Conservation (phyloP, 768 basidiomycete genomes). For the Russula earlei region DNA sequence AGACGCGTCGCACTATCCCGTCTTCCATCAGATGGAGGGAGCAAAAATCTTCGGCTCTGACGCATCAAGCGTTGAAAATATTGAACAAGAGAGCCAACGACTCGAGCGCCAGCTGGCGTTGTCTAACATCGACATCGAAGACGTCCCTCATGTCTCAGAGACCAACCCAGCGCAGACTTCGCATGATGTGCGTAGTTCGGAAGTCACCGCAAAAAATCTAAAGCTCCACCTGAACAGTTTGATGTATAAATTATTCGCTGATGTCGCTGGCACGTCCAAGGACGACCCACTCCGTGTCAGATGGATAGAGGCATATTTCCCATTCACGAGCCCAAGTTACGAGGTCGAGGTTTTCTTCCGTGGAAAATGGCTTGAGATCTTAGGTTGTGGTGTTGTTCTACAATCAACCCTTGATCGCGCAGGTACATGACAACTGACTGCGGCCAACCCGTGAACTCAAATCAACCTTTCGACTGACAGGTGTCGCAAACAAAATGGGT, state of each 20-base stretch:
- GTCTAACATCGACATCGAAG: constrained; percentile 80
- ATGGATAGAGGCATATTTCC: constrained; percentile 98
- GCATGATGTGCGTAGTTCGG: constrained; percentile 68
- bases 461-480: constrained; percentile 30
- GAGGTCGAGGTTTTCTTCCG: constrained; percentile 96
- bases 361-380: constrained; percentile 94
- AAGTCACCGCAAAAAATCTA: constrained; percentile 71
- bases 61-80: constrained; percentile 44
- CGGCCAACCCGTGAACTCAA: neutral
- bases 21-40: constrained; percentile 98
- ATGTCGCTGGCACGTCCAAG: constrained; percentile 36
- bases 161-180: constrained; percentile 73
- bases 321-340: constrained; percentile 95
- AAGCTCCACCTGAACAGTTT: constrained; percentile 86
- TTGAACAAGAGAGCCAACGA: constrained; percentile 62
- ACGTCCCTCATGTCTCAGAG: constrained; percentile 61
- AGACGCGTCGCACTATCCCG: constrained; percentile 91
- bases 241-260: constrained; percentile 74
- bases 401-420: constrained; percentile 84
- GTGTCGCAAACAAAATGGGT: constrained; percentile 72
- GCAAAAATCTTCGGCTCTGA: constrained; percentile 69
- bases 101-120: constrained; percentile 50
- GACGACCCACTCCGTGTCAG: constrained; percentile 75
- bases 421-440: constrained; percentile 41
- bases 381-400: constrained; percentile 86